Conservation (phyloP, 139 green algal species). For the Zygnema cylindricum region DNA sequence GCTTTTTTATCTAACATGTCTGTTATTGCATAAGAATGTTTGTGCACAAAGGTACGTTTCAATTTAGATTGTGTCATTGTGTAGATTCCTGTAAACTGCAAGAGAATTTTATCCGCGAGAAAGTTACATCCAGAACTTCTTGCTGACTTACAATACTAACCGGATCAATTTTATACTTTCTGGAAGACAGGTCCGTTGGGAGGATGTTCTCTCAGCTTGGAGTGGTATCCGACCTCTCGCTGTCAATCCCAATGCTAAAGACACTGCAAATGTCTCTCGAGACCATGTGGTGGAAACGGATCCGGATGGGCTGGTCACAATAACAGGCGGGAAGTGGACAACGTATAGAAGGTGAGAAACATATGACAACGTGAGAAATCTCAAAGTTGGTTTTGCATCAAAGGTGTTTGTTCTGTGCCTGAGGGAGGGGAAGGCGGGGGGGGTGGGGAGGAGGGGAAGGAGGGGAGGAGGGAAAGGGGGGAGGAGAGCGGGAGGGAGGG, state of each 20-base stretch:
- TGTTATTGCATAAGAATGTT: no score
- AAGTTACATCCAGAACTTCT: no score
- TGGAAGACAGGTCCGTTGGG: conserved; percentile 65
- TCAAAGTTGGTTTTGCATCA: no score
- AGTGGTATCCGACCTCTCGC: conserved; percentile 91
- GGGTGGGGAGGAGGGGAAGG: background rate
- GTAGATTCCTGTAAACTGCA: no score
- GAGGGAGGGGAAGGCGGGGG: no score
- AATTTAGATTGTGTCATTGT: no score
- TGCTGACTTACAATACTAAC: no score
- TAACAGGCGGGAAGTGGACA: conserved; percentile 96
- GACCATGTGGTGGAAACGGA: conserved; percentile 77
- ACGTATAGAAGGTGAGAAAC: conserved; percentile 85
- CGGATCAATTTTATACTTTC: conserved; percentile 9
- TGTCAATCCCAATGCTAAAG: conserved; percentile 73
- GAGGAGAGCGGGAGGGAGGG: background rate
- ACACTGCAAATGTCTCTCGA: conserved; percentile 63
- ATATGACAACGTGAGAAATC: no score
- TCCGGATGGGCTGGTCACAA: conserved; percentile 80
- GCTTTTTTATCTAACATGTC: no score
- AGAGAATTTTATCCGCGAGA: no score
- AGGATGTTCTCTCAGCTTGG: conserved; percentile 92
- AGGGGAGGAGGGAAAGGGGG: background rate
- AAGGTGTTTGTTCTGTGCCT: no score
- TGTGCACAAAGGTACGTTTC: no score